These are phyloP conservation scores for Claviceps sorghi DNA, from an alignment of 2,329 filamentous ascomycete species.

Conservation along the genomic window DNA sequence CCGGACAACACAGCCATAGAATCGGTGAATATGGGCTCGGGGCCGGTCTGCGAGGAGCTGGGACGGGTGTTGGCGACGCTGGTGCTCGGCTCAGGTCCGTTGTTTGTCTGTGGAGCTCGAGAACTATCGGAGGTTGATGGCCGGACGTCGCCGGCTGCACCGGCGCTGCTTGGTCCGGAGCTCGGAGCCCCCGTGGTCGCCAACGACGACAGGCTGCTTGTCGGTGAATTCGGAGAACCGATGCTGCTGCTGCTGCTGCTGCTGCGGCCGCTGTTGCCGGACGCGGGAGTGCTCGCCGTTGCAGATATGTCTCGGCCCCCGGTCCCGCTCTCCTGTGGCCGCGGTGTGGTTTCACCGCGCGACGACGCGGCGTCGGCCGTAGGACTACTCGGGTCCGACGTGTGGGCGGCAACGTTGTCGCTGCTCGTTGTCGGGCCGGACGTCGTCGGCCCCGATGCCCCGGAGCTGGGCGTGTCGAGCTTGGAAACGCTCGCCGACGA, in stretches of 20 bases:
- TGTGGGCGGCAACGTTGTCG: no score
- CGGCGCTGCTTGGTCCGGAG: not conserved
- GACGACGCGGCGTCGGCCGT: no score
- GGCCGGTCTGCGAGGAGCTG: no score
- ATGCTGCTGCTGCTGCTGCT: not conserved
- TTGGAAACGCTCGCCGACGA: not conserved
- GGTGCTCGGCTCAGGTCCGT: not conserved
- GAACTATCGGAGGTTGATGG: not conserved
- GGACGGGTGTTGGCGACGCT: no score
- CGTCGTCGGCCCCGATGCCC: not conserved
- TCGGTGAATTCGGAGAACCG: not conserved
- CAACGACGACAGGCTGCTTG: not conserved
- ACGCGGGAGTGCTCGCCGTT: no score
- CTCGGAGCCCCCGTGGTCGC: not conserved
- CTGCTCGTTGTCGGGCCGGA: no score
- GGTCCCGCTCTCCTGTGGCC: no score
- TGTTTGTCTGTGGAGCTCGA: not conserved
- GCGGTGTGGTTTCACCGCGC: no score
- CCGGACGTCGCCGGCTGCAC: not conserved
- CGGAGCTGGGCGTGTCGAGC: not conserved
- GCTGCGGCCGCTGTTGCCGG: not conserved
- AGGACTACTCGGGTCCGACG: no score
- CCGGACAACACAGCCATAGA: no score
- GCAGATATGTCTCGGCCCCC: no score
- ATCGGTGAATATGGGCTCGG: no score